A percentile compares a stretch with the other conserved stretches of the same genome.
Conservation (phyloP, 2,329 filamentous ascomycete genomes). For the Aspergillus spinulosporus region DNA sequence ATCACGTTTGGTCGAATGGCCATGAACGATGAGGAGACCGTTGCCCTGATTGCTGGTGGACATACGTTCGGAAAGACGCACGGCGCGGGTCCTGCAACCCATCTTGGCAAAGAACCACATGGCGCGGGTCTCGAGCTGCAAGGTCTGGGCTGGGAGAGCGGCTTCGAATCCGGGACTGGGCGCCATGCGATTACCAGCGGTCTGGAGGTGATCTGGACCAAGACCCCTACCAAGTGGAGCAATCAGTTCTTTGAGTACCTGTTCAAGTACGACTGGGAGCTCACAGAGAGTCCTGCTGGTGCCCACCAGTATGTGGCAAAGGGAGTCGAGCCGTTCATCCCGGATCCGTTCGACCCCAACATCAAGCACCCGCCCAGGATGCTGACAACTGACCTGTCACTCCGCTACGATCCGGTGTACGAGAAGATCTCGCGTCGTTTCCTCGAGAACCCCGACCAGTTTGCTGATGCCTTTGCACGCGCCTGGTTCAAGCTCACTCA, state of each 20-base stretch:
- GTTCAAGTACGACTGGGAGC: slow-evolving; percentile 76
- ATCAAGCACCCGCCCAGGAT: slow-evolving; percentile 75
- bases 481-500: slow-evolving; percentile 85
- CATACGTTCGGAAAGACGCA: slow-evolving; percentile 82
- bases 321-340: slow-evolving; percentile 65
- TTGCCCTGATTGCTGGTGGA: slow-evolving; percentile 74
- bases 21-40: slow-evolving; percentile 81
- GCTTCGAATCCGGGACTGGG: slow-evolving; percentile 65
- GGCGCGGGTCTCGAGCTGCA: slow-evolving; percentile 64
- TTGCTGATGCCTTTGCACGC: slow-evolving; percentile 67
- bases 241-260: slow-evolving; percentile 73
- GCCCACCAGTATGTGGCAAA: slow-evolving; percentile 77
- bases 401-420: slow-evolving; percentile 70
- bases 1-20: slow-evolving; percentile 76
- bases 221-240: slow-evolving; percentile 73
- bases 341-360: slow-evolving; percentile 67
- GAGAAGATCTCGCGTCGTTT: slow-evolving; percentile 74
- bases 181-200: slow-evolving; percentile 72
- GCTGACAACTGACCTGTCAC: slow-evolving; percentile 72
- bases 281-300: slow-evolving; percentile 72
- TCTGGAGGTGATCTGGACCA: slow-evolving; percentile 78
- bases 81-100: slow-evolving; percentile 64
- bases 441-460: slow-evolving; percentile 66
- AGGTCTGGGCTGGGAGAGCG: slow-evolving; percentile 72
- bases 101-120: slow-evolving; percentile 68